Base-by-base conservation (phyloP, 2,329 filamentous ascomycete species). In the Fusarium zealandicum region DNA sequence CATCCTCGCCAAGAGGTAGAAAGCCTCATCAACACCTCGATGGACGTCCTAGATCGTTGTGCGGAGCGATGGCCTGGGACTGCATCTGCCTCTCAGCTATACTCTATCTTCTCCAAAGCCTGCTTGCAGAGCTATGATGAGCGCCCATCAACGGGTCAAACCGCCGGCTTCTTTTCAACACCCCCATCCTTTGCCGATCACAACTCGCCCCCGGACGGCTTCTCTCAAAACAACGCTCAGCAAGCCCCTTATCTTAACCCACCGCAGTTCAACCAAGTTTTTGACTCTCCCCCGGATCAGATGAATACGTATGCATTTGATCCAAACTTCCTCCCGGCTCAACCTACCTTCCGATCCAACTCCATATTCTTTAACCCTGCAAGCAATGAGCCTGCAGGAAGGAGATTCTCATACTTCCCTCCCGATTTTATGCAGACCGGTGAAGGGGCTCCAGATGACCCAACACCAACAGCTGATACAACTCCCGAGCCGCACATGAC, bases 1-100 rank as follows among this genome's bases (percentile, higher is more conserved):
- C 89, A 96, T 70, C 72, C 82, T 4, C 85, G 87, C 16, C 86
- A 92, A 37, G 88, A 95, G 59, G 88, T 96, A 0, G 87, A 93
- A 67, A 79, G 84, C 20, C 83, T 95, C 62, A 81, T 96, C 36
- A 82, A 87, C 40, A 82, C 87, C 16, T 90, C 90, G 0, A 78
- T 97, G 53, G 88, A 93, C 45, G 89, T 90, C 5, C 88, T 98
- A 55, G 83, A 88, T 52, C 84, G 89, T 51, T 93, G 91, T 51
- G 89, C 90, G 0, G 90, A 93, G 68, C 83, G 93, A 55, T 98
- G 95, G 95, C 95, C 95, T 1, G 95, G 93, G 10, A 92, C 93
- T 2, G 84, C 87, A 32, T 90, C 92, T 13, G 92, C 93, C 3
- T 86, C 91, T 9, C 86, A 95, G 64, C 83, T 98, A 11, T 98